Percentiles rank a stretch among this genome's conserved stretches.
Evolutionary conservation across 345 rosid genomes (phyloP).

Genomic region (Salix koriyanagi): DNA sequence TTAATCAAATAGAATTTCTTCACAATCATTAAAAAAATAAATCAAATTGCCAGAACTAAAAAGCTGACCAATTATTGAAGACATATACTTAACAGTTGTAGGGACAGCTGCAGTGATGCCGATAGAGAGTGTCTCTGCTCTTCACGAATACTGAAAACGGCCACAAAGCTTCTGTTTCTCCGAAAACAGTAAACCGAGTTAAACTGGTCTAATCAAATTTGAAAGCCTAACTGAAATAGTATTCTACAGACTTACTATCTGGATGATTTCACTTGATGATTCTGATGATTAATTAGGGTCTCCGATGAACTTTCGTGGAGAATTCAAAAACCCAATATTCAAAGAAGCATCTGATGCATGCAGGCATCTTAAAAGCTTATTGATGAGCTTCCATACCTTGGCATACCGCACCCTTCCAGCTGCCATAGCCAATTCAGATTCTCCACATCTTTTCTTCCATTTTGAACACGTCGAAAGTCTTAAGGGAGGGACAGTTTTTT

Average conservation of each 20-base stretch:
- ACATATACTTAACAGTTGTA: too few species aligned
- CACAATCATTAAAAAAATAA: too few species aligned
- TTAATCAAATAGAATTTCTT: too few species aligned
- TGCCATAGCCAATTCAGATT: slow-evolving; percentile 89
- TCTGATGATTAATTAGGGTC: not conserved
- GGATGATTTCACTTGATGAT: too few species aligned
- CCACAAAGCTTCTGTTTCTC: not conserved
- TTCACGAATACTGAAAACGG: not conserved
- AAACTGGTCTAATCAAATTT: not conserved
- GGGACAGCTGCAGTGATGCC: not conserved
- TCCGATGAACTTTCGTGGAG: not conserved
- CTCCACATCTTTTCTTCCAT: slow-evolving; percentile 59
- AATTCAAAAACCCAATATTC: not conserved
- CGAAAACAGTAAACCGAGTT: not conserved
- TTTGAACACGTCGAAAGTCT: slow-evolving; percentile 67
- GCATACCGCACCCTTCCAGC: slow-evolving; percentile 68
- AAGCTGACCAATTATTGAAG: too few species aligned
- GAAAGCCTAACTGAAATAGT: not conserved
- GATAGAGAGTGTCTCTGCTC: not conserved
- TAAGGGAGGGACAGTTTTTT: slow-evolving; percentile 60
- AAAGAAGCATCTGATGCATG: not conserved
- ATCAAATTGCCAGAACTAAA: too few species aligned
- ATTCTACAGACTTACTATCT: not conserved
- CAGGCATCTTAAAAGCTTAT: not conserved
- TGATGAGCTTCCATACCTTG: slow-evolving; percentile 46